These are phyloP conservation scores for Globisporangium nagaii DNA, from an alignment of 352 stramenopile species.

Conservation along the genomic window DNA sequence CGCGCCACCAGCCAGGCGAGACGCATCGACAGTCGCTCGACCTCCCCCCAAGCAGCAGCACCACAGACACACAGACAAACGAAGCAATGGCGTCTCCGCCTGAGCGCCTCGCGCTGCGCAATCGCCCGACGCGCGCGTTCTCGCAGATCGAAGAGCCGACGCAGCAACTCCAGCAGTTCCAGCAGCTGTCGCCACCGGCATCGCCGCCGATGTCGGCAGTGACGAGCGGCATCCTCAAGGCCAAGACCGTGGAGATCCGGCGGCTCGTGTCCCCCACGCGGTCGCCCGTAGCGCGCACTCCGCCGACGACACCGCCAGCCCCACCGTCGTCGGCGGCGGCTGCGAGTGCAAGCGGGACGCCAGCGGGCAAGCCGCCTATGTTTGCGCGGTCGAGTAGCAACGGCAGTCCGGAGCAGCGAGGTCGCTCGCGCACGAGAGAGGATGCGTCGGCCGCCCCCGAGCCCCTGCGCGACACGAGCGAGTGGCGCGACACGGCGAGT, in stretches of 20 bases:
- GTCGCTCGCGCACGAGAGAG: conserved; percentile 4
- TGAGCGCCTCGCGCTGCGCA: conserved; percentile 3
- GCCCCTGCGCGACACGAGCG: conserved; percentile 16
- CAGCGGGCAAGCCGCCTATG: conserved; percentile 1
- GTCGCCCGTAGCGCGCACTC: background rate
- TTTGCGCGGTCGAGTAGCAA: background rate
- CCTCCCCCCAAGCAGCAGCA: background rate
- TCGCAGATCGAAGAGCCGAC: conserved; percentile 56
- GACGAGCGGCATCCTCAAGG: conserved; percentile 7
- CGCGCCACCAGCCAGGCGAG: background rate
- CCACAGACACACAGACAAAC: background rate
- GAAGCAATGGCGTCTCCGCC: background rate
- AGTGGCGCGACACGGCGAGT: conserved; percentile 52
- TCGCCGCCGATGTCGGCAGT: background rate
- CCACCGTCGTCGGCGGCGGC: conserved; percentile 1
- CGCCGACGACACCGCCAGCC: conserved; percentile 16
- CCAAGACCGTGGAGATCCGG: conserved; percentile 60
- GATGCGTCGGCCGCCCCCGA: background rate
- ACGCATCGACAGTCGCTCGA: background rate
- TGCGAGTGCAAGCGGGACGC: background rate
- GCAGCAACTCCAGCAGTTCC: conserved; percentile 20
- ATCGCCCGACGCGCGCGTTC: conserved; percentile 48
- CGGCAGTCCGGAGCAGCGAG: conserved; percentile 3
- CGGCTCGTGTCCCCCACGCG: conserved; percentile 46
- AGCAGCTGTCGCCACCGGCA: conserved; percentile 12